A percentile compares a stretch with the other conserved stretches of the same genome.
Evolutionary conservation across 2,329 filamentous ascomycete species (phyloP).

Genomic region (Ophiobolus disseminans): DNA sequence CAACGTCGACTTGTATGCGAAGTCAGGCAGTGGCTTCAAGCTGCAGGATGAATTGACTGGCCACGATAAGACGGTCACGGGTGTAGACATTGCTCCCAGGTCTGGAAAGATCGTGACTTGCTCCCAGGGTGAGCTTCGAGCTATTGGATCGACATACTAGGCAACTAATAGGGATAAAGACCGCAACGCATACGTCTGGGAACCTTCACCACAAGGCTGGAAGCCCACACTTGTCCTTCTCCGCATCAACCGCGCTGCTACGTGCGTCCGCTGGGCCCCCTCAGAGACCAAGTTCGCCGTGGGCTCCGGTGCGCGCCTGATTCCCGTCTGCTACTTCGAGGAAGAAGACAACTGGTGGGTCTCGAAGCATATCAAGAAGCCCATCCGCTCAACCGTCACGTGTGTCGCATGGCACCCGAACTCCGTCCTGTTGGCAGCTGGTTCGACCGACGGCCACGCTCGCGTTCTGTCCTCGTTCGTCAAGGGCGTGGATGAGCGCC

Average conservation of each 20-base stretch:
- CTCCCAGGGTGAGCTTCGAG: slow-evolving; percentile 74
- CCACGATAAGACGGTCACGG: slow-evolving; percentile 95
- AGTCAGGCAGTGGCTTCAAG: slow-evolving; percentile 75
- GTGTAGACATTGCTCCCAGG: slow-evolving; percentile 91
- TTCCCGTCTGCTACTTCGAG: slow-evolving; percentile 98
- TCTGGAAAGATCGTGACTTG: slow-evolving; percentile 96
- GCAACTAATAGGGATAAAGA: slow-evolving; percentile 61
- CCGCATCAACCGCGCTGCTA: slow-evolving; percentile 94
- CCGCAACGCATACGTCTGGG: slow-evolving; percentile 97
- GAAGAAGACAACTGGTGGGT: slow-evolving; percentile 99
- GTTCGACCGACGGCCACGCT: slow-evolving; percentile 96
- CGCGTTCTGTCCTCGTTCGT: slow-evolving; percentile 95
- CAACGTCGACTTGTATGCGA: slow-evolving; percentile 85
- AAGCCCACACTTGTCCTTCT: slow-evolving; percentile 97
- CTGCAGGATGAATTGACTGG: slow-evolving; percentile 92
- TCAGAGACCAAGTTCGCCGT: slow-evolving; percentile 98
- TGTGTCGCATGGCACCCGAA: slow-evolving; percentile 97
- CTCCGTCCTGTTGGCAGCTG: slow-evolving; percentile 90
- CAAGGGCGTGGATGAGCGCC: slow-evolving; percentile 88
- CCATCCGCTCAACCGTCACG: slow-evolving; percentile 95
- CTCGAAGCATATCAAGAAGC: slow-evolving; percentile 99
- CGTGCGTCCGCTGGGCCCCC: slow-evolving; percentile 96
- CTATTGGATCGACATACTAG: slow-evolving; percentile 1
- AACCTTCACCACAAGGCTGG: slow-evolving; percentile 89
- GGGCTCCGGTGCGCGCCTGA: slow-evolving; percentile 91